Evolutionary conservation across 2,329 filamentous ascomycete species (phyloP), one percentile per base, ranked within the genome.

Genomic region (Alternaria tenuissima): DNA sequence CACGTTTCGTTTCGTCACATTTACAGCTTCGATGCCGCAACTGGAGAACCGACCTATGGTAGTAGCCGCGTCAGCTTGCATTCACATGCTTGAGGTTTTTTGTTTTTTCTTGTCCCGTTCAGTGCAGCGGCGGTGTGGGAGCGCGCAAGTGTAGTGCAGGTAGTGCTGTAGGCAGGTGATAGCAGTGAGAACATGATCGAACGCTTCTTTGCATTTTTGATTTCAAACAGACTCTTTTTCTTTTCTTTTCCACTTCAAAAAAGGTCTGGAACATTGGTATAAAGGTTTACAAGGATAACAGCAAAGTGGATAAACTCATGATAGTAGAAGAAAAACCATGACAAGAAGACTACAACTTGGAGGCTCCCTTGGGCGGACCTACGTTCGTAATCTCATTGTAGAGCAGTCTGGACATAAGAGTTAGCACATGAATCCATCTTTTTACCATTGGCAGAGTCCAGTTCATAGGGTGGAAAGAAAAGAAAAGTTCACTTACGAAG

Each of bases 311-410:
- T 30, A 30, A 30, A 30, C 11, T 30, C 28, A 30, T 30, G 5
- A 11, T 20, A 43, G 51, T 49, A 8, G 11, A 30, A 30, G 11
- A 30, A 30, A 4, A 30, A 30, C 11, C 28, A 30, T 30, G 28
- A 1, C 28, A 36, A 36, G 22, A 36, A 36, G 32, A 36, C 12
- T 78, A 81, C 69, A 81, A 74, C 76, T 84, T 84, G 46, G 82
- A 76, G 39, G 82, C 82, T 61, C 81, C 78, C n/a, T 88, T 87
- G 62, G 88, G 84, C 59, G 83, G 81, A 64, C 91, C 91, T 59
- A 91, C 85, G 61, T 88, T 87, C 18, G 92, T 94, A 76, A 96
- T 95, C 79, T 95, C 92, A 72, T 94, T 92, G 81, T 96, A 96
- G 52, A 97, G 81, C 68, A 97, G 81, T 53, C 91, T 95, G n/a